phyloP scores from a whole-genome alignment of 768 basidiomycete genomes.

The Phanerochaete carnosa region DNA sequence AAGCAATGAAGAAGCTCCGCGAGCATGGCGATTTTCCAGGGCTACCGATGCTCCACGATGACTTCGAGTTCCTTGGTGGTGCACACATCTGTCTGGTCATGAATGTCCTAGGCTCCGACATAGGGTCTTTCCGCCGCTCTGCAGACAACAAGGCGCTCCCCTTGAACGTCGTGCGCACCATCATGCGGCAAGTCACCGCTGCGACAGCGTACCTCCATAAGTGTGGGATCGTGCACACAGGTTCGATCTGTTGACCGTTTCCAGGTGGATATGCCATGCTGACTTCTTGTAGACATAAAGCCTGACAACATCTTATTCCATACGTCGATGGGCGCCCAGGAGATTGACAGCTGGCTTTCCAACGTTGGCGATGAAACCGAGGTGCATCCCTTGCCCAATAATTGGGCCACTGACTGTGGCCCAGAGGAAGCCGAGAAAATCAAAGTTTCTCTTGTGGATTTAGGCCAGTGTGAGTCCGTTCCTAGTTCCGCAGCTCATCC shows the following conservation, averaged over 20 bases:
- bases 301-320: constrained; percentile 26
- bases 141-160: constrained; percentile 17
- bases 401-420: constrained; percentile 9
- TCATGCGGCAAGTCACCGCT: constrained; percentile 15
- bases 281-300: constrained; percentile 21
- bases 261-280: not conserved
- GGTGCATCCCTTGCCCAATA: constrained; percentile 16
- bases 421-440: constrained; percentile 13
- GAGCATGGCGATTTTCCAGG: constrained; percentile 3
- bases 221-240: constrained; percentile 22
- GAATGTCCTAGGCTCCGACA: constrained; percentile 18
- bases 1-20: constrained; percentile 18
- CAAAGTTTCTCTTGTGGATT: constrained; percentile 12
- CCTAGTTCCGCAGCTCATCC: not conserved
- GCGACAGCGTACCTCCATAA: constrained; percentile 16
- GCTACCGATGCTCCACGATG: constrained; percentile 18
- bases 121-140: constrained; percentile 18
- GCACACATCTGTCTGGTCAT: constrained; percentile 22
- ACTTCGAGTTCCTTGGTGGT: constrained; percentile 14
- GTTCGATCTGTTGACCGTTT: not conserved
- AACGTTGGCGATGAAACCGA: not conserved
- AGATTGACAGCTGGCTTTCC: constrained; percentile 5
- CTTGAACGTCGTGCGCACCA: constrained; percentile 12
- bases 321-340: not conserved
- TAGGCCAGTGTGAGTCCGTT: constrained; percentile 19